Conservation (phyloP, 306 rosid genomes). For the Lathyrus aphaca region DNA sequence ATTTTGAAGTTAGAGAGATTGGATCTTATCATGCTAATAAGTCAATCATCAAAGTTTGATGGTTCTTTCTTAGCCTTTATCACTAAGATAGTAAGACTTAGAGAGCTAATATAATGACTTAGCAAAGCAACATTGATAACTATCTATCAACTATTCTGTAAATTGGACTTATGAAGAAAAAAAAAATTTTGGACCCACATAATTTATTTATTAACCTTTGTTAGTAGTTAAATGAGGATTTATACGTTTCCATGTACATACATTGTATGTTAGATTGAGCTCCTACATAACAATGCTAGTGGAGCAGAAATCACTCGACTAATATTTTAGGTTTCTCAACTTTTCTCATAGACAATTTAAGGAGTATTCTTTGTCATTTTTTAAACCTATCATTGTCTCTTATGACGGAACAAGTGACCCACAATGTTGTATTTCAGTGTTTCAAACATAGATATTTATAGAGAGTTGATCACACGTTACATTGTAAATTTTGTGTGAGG, state of each 20-base stretch:
- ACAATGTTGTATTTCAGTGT: too few species aligned
- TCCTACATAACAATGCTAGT: too few species aligned
- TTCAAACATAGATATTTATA: too few species aligned
- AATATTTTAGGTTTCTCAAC: too few species aligned
- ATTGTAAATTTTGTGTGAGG: too few species aligned
- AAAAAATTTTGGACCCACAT: not conserved
- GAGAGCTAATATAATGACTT: conserved; percentile 19
- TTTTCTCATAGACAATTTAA: too few species aligned
- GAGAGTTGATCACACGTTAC: too few species aligned
- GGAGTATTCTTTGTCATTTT: too few species aligned
- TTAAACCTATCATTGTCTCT: too few species aligned
- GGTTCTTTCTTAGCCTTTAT: not conserved
- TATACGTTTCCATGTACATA: not conserved
- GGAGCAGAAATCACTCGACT: too few species aligned
- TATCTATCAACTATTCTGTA: conserved; percentile 25
- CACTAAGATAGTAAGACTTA: conserved; percentile 35
- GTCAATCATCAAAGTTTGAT: not conserved
- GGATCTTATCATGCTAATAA: not conserved
- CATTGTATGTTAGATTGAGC: not conserved
- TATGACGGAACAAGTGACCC: too few species aligned
- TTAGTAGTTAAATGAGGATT: not conserved
- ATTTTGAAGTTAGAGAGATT: not conserved
- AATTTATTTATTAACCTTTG: not conserved
- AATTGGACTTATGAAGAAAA: not conserved
- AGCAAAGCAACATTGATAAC: conserved; percentile 28